phyloP scores from a whole-genome alignment of 257 asterid genomes.

The Marsdenia floribunda region DNA sequence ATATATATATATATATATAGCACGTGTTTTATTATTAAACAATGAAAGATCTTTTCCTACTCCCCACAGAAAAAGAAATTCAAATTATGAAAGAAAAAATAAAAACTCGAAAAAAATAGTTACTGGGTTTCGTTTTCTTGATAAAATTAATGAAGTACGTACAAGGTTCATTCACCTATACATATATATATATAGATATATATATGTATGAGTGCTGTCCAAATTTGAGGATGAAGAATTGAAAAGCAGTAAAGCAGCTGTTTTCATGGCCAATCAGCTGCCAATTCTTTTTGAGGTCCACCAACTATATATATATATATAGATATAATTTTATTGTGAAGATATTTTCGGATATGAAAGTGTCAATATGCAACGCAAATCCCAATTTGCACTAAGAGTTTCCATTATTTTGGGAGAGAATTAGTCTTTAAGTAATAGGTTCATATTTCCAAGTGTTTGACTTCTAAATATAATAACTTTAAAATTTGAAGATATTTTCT shows the following conservation, averaged over 20 bases:
- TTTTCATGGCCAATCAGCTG: conserved; percentile 4
- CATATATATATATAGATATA: no score
- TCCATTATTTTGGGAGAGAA: no score
- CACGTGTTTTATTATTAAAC: neutral
- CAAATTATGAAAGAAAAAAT: neutral
- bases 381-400: no score
- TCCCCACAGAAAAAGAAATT: no score
- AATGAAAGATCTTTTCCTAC: neutral
- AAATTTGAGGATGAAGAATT: no score
- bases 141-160: neutral
- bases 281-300: neutral
- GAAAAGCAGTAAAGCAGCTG: neutral
- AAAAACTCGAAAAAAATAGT: neutral
- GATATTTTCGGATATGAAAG: neutral
- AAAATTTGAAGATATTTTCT: no score
- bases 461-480: no score
- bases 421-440: no score
- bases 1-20: neutral
- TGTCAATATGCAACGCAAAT: no score
- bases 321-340: neutral
- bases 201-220: neutral
- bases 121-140: neutral
- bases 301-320: neutral
- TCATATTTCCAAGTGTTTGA: no score
- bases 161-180: neutral